Base-by-base conservation (phyloP, 495 filamentous ascomycete species). In the Trichocladium antarcticum region DNA sequence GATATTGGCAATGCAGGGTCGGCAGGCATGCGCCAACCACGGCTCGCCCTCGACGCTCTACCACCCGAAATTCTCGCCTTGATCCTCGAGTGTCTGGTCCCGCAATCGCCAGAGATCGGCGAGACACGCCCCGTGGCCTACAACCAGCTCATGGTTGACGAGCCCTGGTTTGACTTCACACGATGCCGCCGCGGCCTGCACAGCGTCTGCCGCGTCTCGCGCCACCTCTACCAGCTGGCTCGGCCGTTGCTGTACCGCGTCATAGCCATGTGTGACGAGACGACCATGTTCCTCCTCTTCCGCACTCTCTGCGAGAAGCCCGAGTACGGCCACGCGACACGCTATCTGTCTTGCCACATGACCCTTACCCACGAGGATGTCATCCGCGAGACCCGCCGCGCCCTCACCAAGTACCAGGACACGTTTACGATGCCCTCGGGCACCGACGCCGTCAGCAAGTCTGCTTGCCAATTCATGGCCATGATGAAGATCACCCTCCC, bases 161-260 rank as follows among this genome's bases (percentile, higher is more conserved):
- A 66, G 50, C 47, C 55, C 14, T 66, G 63, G 63, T 59, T 51
- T 48, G 59, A 60, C 27, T 58, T 56, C 47, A 66, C 59, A 9
- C 54, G 58, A 24, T 50, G 51, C 22, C 61, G 63, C 20, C 53
- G 57, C 42, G 61, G 57, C 32, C 56, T 66, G 2, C 45, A 44
- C 46, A 58, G 54, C 39, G 21, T 55, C 28, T 62, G 58, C 29
- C 58, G 39, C 2, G 59, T 53, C 1, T 58, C 56, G 6, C 59
- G 53, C 15, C 37, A 41, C 19, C 38, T 58, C 8, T 15, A 14
- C n/a, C 37, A 45, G 29, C 19, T 55, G n/a, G 61, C 61, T n/a
- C 49, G 27, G 16, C 63, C 63, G 14, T 47, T 55, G 14, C 54
- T 66, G 14, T 66, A 64, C 48, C 55, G 55, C 37, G 20, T 35